Base-by-base conservation (phyloP, 345 rosid genomes). In the Raphanus sativus region DNA sequence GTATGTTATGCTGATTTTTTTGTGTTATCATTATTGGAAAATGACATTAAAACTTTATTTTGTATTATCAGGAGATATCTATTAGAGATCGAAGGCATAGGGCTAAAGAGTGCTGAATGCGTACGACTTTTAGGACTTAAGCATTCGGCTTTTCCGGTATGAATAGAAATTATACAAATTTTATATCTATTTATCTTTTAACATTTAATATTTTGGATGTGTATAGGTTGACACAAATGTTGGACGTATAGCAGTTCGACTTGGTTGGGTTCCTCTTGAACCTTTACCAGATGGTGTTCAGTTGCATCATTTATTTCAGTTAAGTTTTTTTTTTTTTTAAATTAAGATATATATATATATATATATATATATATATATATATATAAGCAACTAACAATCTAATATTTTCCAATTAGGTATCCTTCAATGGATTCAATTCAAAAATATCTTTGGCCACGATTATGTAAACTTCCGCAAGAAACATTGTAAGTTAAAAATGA, bases 221-320 rank as follows among this genome's bases (percentile, higher is more conserved):
- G 24, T 75, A 13, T 40, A 93, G 98, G 93, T 91, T 74, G 93
- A 89, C 62, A 79, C 83, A n/a, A 89, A 93, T 83, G 93, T 93
- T 29, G 92, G 78, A 10, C 86, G 95, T 4, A 87, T 89, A 69
- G 85, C 86, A 2, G 89, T 93, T 50, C 88, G 97, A 2, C 82
- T 93, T 45, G 95, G 93, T 65, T 89, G 95, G 98, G 90, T 88
- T 63, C 97, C 95, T 10, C 84, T 91, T 25, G 77, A 87, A 74
- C 86, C 90, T 45, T 76, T 89, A 2, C 87, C 95, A 3, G 85
- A 77, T 71, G 73, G 74, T 40, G 80, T 89, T 69, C 86, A 87
- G 26, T 13, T 93, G 15, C 95, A 93, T 77, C 88, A 84, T n/a
- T 78, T 93, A 33, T 83, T 71, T 30, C 42, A 74, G 94, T 92